phyloP scores from a whole-genome alignment of 768 basidiomycete genomes.

The Crassisporium funariophilum region DNA sequence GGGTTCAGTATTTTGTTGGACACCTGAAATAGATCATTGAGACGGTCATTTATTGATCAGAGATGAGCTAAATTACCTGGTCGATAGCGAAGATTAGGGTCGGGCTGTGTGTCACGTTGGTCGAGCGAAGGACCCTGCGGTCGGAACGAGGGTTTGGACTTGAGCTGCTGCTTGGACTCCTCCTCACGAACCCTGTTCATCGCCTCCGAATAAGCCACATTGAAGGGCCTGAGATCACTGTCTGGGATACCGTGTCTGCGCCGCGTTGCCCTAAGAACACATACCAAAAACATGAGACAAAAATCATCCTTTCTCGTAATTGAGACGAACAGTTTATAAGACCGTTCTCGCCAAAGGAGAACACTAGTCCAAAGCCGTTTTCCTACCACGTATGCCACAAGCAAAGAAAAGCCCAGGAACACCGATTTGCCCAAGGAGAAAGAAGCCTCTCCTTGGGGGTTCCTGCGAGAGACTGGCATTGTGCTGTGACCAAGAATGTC shows the following conservation, averaged over 20 bases:
- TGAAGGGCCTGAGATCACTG: slow-evolving; percentile 79
- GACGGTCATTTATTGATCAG: slow-evolving; percentile 1
- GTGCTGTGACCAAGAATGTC: slow-evolving; percentile 72
- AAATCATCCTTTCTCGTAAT: background rate
- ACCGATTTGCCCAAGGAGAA: slow-evolving; percentile 43
- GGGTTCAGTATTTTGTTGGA: no score
- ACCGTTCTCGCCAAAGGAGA: slow-evolving; percentile 61
- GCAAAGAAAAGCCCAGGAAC: slow-evolving; percentile 37
- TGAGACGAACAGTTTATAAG: slow-evolving; percentile 61
- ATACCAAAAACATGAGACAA: slow-evolving; percentile 10
- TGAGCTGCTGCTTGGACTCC: slow-evolving; percentile 35
- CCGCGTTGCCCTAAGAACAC: slow-evolving; percentile 58
- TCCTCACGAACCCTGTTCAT: slow-evolving; percentile 60
- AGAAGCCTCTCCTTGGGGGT: slow-evolving; percentile 33
- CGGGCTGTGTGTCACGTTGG: slow-evolving; percentile 36
- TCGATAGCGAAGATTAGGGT: slow-evolving; percentile 49
- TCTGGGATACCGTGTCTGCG: slow-evolving; percentile 84
- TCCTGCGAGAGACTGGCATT: slow-evolving; percentile 35
- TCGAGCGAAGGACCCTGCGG: slow-evolving; percentile 32
- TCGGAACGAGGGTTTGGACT: slow-evolving; percentile 34
- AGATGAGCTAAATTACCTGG: slow-evolving; percentile 36
- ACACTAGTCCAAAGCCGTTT: slow-evolving; percentile 47
- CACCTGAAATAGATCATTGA: slow-evolving; percentile 3
- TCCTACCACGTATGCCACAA: slow-evolving; percentile 38
- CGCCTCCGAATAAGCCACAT: slow-evolving; percentile 78